Base-by-base conservation (phyloP, 352 stramenopile species). In the Aphanomyces euteiches region DNA sequence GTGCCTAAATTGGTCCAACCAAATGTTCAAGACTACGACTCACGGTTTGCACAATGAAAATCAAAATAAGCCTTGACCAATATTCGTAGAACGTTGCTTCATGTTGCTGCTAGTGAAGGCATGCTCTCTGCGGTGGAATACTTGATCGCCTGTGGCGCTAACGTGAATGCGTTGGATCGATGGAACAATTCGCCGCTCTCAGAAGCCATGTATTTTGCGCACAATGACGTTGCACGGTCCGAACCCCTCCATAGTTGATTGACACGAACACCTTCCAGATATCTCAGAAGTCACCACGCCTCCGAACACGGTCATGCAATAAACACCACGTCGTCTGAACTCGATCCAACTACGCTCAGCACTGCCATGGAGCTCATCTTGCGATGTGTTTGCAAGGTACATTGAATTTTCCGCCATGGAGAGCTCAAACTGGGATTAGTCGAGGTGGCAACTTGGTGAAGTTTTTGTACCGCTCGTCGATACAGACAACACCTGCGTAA, bases 91-190 rank as follows among this genome's bases (percentile, higher is more conserved):
- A 89, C 84, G 15, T 56, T 92, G 40, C 69, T 93, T 17, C 86
- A 93, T 66, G 78, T 93, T 15, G 86, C 86, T 2, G 89, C 80
- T 67, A 84, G 84, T 0, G 86, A 93, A 73, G 84, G 84, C 2
- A 74, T 85, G 58, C 66, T 89, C 5, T 59, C 73, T 19, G 77
- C 89, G 28, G 79, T 76, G 47, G 82, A 84, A 68, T 89, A 88
- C 67, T 71, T 93, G 19, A 79, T 93, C 1, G 76, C 82, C 5
- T 87, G 80, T 19, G 84, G 83, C 1, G 84, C 84, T 3, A 90
- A 91, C 34, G 84, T 93, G 13, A 93, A 93, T 40, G 61, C 89
- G 41, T 66, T 93, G 10, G 86, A 93, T 72, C 84, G 86, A 58
- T 93, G 84, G 84, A 82, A 84, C 4, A 91, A 79, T 13, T 91